A percentile compares a stretch with the other conserved stretches of the same genome.
These are phyloP conservation scores for Sparassis latifolia DNA, from an alignment of 1,284 basidiomycete species.

Conservation along the genomic window DNA sequence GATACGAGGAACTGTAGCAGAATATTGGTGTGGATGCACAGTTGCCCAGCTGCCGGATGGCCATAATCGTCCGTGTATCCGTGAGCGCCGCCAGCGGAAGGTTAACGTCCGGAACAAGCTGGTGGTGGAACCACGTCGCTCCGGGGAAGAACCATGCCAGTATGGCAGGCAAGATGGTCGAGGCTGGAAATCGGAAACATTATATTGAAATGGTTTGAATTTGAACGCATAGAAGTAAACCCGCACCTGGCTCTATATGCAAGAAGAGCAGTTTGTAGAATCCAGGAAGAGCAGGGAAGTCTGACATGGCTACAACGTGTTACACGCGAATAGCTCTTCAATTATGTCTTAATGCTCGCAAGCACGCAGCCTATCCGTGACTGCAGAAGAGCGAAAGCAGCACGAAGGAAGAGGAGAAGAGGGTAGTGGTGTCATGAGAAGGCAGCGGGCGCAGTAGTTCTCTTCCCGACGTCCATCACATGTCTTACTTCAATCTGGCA, in stretches of 20 bases:
- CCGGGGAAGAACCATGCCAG: slow-evolving; percentile 59
- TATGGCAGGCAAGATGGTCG: slow-evolving; percentile 52
- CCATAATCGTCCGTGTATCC: slow-evolving; percentile 55
- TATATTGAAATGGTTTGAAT: background rate
- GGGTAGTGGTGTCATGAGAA: no score
- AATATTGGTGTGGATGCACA: slow-evolving; percentile 34
- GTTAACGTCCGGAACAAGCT: slow-evolving; percentile 49
- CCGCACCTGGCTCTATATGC: slow-evolving; percentile 61
- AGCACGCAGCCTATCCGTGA: background rate
- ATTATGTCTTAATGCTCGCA: no score
- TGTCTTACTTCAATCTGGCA: slow-evolving; percentile 18
- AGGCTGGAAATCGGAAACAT: slow-evolving; percentile 30
- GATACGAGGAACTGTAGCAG: background rate
- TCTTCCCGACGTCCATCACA: slow-evolving; percentile 2
- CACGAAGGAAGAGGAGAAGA: background rate
- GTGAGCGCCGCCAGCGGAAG: slow-evolving; percentile 28
- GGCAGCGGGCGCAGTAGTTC: background rate
- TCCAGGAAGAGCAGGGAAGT: slow-evolving; percentile 59
- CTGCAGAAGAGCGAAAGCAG: background rate
- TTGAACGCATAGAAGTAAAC: background rate
- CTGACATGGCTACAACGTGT: slow-evolving; percentile 19
- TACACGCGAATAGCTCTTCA: background rate
- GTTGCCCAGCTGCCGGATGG: slow-evolving; percentile 66
- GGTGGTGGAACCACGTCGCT: slow-evolving; percentile 63
- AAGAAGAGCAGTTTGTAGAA: slow-evolving; percentile 64